Evolutionary conservation across 345 rosid genomes (phyloP).

Genomic region (Lumnitzera racemosa): DNA sequence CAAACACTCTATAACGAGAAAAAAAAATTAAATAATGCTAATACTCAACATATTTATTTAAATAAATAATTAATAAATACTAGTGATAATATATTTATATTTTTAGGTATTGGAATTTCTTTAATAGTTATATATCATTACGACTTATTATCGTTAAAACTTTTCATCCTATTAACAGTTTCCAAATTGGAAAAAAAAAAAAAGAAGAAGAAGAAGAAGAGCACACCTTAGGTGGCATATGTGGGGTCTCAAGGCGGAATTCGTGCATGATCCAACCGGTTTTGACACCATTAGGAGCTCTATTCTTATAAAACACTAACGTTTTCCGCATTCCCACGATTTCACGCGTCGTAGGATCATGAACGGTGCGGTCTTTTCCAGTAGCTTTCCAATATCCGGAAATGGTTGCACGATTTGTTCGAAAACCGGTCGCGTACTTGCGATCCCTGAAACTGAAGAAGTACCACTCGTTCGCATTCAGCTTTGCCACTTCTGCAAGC

Average conservation of each 20-base stretch:
- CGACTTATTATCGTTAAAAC: too few species aligned
- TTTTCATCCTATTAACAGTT: too few species aligned
- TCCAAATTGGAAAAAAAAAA: too few species aligned
- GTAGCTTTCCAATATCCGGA: constrained; percentile 4
- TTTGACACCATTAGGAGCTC: constrained; percentile 4
- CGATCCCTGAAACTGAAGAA: constrained; percentile 5
- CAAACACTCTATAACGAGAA: too few species aligned
- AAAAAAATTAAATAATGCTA: too few species aligned
- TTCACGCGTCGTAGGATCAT: background rate
- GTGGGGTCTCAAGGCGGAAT: constrained; percentile 2
- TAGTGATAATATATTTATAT: too few species aligned
- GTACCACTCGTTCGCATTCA: constrained; percentile 4
- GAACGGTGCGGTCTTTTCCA: background rate
- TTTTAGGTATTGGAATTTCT: too few species aligned
- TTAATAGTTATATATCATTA: too few species aligned
- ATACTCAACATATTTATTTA: too few species aligned
- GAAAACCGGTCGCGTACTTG: constrained; percentile 2
- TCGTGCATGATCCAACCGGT: constrained; percentile 5
- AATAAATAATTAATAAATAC: too few species aligned
- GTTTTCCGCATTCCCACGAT: constrained; percentile 2
- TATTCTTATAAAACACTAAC: background rate
- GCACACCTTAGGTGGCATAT: background rate
- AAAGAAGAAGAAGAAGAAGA: too few species aligned
- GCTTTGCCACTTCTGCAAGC: constrained; percentile 2
- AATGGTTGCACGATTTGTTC: constrained; percentile 1